These are phyloP conservation scores for Posidonia australis DNA, from an alignment of 106 monocot species.

Conservation along the genomic window DNA sequence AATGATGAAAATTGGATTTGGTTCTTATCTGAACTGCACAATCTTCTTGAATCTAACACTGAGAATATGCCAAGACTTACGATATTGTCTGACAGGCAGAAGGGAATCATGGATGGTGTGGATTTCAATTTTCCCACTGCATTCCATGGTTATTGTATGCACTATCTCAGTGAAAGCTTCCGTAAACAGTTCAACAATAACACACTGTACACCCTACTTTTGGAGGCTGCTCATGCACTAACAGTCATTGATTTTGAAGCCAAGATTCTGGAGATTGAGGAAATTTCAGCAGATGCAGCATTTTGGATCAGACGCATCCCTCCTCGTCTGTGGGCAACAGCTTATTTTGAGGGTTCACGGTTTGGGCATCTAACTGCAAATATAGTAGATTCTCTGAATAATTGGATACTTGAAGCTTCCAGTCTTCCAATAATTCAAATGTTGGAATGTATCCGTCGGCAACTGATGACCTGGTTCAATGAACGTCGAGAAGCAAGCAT, in stretches of 20 bases:
- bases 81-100: conserved; percentile 76
- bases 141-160: conserved; percentile 97
- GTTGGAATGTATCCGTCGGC: conserved; percentile 84
- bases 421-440: conserved; percentile 89
- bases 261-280: conserved; percentile 89
- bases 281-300: conserved; percentile 78
- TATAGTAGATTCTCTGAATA: conserved; percentile 62
- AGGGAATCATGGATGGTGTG: conserved; percentile 85
- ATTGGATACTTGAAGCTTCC: conserved; percentile 83
- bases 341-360: conserved; percentile 85
- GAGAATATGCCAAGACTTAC: conserved; percentile 98
- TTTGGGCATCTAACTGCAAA: conserved; percentile 88
- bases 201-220: conserved; percentile 65
- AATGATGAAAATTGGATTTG: conserved; percentile 97
- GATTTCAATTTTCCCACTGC: conserved; percentile 96
- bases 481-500: conserved; percentile 80
- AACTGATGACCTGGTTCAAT: conserved; percentile 98
- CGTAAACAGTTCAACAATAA: conserved; percentile 79
- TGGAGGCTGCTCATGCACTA: conserved; percentile 91
- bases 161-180: conserved; percentile 80
- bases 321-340: conserved; percentile 85
- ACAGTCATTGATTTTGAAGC: conserved; percentile 84
- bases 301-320: conserved; percentile 81
- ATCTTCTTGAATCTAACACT: conserved; percentile 70
- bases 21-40: conserved; percentile 86